A percentile compares a stretch with the other conserved stretches of the same genome.
Conservation (phyloP, 2,329 filamentous ascomycete genomes). For the Teratosphaeria viscida region DNA sequence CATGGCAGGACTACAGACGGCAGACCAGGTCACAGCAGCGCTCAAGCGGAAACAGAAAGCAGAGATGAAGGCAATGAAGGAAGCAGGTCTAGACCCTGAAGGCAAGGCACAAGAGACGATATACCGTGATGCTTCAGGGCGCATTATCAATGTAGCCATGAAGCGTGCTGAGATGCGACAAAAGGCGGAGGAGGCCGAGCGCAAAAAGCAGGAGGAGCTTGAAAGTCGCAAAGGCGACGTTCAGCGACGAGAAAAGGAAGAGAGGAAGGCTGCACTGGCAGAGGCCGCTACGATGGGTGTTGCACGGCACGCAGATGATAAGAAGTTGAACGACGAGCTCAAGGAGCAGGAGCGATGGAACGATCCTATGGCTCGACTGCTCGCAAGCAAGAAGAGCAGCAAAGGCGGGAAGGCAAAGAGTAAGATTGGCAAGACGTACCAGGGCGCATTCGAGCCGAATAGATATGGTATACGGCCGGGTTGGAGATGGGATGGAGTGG, state of each 20-base stretch:
- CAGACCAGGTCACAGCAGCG: constrained; percentile 54
- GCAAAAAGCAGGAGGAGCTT: constrained; percentile 53
- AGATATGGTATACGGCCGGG: constrained; percentile 87
- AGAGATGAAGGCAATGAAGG: constrained; percentile 43
- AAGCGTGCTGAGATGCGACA: constrained; percentile 77
- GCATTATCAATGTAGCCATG: constrained; percentile 89
- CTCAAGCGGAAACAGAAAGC: constrained; percentile 54
- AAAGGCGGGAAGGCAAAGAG: constrained; percentile 33
- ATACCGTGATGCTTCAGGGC: constrained; percentile 86
- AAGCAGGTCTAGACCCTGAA: constrained; percentile 33
- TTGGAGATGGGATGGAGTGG: constrained; percentile 93
- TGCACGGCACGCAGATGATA: constrained; percentile 73
- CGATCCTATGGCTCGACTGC: constrained; percentile 78
- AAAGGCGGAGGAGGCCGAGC: constrained; percentile 60
- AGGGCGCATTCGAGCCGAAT: constrained; percentile 75
- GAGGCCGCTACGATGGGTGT: constrained; percentile 77
- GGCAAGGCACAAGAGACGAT: constrained; percentile 64
- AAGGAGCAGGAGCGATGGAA: constrained; percentile 76
- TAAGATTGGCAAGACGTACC: constrained; percentile 52
- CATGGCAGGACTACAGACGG: constrained; percentile 76
- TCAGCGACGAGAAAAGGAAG: constrained; percentile 58
- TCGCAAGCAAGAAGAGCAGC: constrained; percentile 45
- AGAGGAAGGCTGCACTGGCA: constrained; percentile 56
- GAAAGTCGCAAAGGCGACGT: constrained; percentile 75
- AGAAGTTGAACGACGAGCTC: constrained; percentile 72